phyloP scores from a whole-genome alignment of 768 basidiomycete genomes.

The Lyophyllum semitale region DNA sequence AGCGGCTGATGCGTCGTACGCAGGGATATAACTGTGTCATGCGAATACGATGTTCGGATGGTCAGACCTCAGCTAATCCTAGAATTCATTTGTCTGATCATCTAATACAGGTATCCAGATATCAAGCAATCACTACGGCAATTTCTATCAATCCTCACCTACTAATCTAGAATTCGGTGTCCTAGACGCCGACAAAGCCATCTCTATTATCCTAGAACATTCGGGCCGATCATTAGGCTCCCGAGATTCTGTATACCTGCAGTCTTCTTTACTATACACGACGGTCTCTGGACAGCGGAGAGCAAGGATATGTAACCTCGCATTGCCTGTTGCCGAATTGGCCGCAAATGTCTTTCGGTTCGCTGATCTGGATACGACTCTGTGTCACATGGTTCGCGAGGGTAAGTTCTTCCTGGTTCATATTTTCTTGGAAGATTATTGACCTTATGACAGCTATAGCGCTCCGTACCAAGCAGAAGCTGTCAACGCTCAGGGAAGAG shows the following conservation, averaged over 20 bases:
- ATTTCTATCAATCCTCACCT: constrained; percentile 65
- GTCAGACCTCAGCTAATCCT: constrained; percentile 40
- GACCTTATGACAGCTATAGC: constrained; percentile 61
- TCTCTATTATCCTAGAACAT: constrained; percentile 77
- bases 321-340: constrained; percentile 74
- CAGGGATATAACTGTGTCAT: constrained; percentile 81
- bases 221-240: constrained; percentile 62
- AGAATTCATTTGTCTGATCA: neutral
- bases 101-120: constrained; percentile 57
- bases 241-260: constrained; percentile 74
- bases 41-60: constrained; percentile 83
- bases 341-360: constrained; percentile 91
- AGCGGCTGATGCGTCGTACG: constrained; percentile 64
- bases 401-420: constrained; percentile 52
- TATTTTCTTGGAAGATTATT: neutral
- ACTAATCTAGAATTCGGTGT: constrained; percentile 80
- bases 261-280: constrained; percentile 89
- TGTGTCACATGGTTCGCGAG: constrained; percentile 74
- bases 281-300: constrained; percentile 73
- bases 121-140: constrained; percentile 63
- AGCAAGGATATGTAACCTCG: constrained; percentile 86
- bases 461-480: constrained; percentile 56
- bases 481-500: constrained; percentile 79
- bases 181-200: constrained; percentile 79
- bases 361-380: constrained; percentile 86